phyloP scores from a whole-genome alignment of 257 asterid genomes.

The Haberlea rhodopensis region DNA sequence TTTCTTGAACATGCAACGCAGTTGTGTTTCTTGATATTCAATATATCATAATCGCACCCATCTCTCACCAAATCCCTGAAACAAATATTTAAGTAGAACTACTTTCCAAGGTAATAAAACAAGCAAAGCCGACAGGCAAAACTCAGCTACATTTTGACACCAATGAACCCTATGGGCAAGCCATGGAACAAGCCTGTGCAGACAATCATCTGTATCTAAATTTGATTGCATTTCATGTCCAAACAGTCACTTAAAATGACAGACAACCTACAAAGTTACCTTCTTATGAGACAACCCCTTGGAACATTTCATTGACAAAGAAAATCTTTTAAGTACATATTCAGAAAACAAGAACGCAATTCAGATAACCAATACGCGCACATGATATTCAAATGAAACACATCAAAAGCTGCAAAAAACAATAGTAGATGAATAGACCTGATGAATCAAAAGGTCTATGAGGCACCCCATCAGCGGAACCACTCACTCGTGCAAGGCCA shows the following conservation, averaged over 20 bases:
- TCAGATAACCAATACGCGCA: neutral
- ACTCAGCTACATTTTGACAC: neutral
- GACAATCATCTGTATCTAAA: neutral
- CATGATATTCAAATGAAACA: neutral
- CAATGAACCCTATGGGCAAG: neutral
- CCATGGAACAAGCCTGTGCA: neutral
- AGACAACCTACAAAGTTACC: neutral
- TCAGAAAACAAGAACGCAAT: neutral
- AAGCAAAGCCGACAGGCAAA: neutral
- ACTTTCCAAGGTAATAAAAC: neutral
- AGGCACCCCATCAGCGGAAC: constrained; percentile 15
- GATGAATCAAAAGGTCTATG: constrained; percentile 19
- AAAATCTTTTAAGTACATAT: neutral
- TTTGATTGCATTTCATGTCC: neutral
- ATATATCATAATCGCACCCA: neutral
- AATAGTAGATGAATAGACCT: constrained; percentile 34
- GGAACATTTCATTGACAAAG: neutral
- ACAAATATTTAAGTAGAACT: neutral
- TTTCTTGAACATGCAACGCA: neutral
- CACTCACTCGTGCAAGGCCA: constrained; percentile 10
- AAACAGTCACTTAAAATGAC: neutral
- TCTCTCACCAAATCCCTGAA: neutral
- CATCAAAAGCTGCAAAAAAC: neutral
- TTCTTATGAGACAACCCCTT: neutral
- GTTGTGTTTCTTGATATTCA: neutral